phyloP scores from a whole-genome alignment of 352 stramenopile species.

The Phytophthora brassicae region DNA sequence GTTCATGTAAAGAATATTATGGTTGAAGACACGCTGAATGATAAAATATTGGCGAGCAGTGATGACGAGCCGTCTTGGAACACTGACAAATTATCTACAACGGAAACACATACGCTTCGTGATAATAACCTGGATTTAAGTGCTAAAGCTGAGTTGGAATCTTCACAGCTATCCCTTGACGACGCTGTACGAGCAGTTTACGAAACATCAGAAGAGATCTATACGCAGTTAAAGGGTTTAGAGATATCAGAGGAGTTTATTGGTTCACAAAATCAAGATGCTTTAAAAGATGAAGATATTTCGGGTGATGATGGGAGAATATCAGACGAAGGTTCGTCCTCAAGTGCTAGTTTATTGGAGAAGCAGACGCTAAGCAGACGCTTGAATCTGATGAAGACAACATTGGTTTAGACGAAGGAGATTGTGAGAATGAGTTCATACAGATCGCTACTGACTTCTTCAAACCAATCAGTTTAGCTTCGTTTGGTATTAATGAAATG shows the following conservation, averaged over 20 bases:
- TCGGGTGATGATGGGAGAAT: neutral
- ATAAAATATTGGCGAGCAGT: neutral
- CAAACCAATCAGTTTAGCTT: constrained; percentile 42
- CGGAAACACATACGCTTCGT: neutral
- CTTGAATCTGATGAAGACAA: neutral
- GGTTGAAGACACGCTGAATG: neutral
- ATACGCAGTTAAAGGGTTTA: neutral
- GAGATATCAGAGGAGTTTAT: neutral
- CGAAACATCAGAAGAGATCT: neutral
- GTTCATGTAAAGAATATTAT: constrained; percentile 17
- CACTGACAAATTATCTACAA: neutral
- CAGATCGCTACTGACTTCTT: constrained; percentile 15
- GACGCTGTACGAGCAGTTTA: neutral
- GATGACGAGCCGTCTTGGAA: neutral
- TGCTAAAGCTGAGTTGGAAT: neutral
- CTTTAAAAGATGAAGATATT: too few relatives aligned
- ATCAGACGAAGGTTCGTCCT: neutral
- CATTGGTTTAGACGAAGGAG: neutral
- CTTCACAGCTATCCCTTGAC: neutral
- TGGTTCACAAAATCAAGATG: neutral
- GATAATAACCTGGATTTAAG: neutral
- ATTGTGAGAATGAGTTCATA: neutral
- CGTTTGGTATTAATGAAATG: constrained; percentile 48
- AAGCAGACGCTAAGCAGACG: too few relatives aligned
- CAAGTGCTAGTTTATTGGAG: neutral